phyloP scores from a whole-genome alignment of 2,329 filamentous ascomycete genomes.

The Pseudofabraea citricarpa region DNA sequence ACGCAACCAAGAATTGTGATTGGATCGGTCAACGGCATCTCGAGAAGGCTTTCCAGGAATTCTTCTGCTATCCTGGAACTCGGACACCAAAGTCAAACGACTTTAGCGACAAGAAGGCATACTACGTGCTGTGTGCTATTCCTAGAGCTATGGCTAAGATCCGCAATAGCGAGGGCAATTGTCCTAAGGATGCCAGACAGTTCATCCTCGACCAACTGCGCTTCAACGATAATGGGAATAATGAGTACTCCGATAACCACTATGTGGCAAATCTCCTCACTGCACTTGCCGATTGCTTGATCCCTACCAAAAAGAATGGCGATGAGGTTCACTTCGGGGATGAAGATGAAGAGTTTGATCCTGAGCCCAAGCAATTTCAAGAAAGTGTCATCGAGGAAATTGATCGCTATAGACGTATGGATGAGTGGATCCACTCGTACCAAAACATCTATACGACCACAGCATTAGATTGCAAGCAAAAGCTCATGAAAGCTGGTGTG shows the following conservation, averaged over 20 bases:
- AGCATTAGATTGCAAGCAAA: constrained; percentile 55
- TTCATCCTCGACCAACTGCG: constrained; percentile 87
- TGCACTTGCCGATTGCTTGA: constrained; percentile 52
- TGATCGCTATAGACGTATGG: constrained; percentile 61
- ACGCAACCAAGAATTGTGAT: constrained; percentile 65
- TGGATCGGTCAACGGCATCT: constrained; percentile 82
- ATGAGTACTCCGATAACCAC: constrained; percentile 81
- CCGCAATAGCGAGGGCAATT: constrained; percentile 68
- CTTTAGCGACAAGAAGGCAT: constrained; percentile 81
- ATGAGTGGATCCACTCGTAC: constrained; percentile 64
- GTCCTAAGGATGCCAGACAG: constrained; percentile 71
- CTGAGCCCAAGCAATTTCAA: constrained; percentile 34
- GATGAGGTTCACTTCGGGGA: constrained; percentile 30
- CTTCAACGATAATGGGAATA: constrained; percentile 92
- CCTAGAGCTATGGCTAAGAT: constrained; percentile 75
- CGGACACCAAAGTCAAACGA: constrained; percentile 84
- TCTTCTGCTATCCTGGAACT: constrained; percentile 79
- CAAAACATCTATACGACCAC: constrained; percentile 63
- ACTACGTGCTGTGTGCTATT: constrained; percentile 80
- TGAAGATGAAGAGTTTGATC: constrained; percentile 37
- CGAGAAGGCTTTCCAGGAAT: constrained; percentile 77
- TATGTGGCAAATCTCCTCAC: constrained; percentile 81
- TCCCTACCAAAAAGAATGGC: constrained; percentile 38
- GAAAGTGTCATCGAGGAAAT: constrained; percentile 55
- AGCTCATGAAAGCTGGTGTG: constrained; percentile 59